Conservation (phyloP, 768 basidiomycete genomes). For the Xanthoconium purpureum region DNA sequence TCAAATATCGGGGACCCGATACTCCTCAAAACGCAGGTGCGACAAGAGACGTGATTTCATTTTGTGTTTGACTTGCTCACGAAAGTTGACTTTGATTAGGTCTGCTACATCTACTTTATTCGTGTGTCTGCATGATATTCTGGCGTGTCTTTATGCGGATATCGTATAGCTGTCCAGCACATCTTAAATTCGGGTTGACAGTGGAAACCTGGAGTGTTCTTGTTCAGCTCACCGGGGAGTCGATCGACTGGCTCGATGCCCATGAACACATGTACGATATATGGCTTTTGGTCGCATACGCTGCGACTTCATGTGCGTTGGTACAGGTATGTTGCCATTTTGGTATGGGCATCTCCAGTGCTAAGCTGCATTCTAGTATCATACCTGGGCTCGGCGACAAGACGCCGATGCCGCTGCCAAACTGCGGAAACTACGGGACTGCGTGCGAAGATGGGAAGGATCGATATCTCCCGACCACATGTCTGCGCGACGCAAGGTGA, state of each 20-base stretch:
- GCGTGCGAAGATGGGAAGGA: constrained; percentile 83
- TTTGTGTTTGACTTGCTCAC: constrained; percentile 1
- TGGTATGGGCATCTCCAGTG: not conserved
- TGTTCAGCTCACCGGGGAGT: constrained; percentile 68
- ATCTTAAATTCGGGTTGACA: constrained; percentile 82
- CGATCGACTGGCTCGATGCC: constrained; percentile 86
- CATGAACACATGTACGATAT: constrained; percentile 83
- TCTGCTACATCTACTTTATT: constrained; percentile 81
- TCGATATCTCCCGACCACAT: constrained; percentile 90
- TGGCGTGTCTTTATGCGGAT: constrained; percentile 99
- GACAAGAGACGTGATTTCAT: constrained; percentile 20
- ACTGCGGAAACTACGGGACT: constrained; percentile 78
- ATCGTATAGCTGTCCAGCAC: constrained; percentile 86
- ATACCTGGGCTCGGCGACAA: constrained; percentile 85
- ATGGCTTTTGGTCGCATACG: constrained; percentile 84
- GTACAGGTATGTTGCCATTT: constrained; percentile 63
- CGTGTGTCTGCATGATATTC: constrained; percentile 93
- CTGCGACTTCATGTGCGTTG: constrained; percentile 83
- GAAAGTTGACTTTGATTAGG: constrained; percentile 42
- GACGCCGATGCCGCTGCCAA: constrained; percentile 72
- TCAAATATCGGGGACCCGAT: constrained; percentile 73
- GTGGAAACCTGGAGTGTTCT: constrained; percentile 78
- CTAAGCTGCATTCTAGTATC: constrained; percentile 57
- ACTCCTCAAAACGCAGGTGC: constrained; percentile 65
- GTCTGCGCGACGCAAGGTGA: constrained; percentile 86